Evolutionary conservation across 2,329 filamentous ascomycete genomes (phyloP), one percentile per base, ranked within the genome.

Genomic region (Aspergillus pseudotamarii): DNA sequence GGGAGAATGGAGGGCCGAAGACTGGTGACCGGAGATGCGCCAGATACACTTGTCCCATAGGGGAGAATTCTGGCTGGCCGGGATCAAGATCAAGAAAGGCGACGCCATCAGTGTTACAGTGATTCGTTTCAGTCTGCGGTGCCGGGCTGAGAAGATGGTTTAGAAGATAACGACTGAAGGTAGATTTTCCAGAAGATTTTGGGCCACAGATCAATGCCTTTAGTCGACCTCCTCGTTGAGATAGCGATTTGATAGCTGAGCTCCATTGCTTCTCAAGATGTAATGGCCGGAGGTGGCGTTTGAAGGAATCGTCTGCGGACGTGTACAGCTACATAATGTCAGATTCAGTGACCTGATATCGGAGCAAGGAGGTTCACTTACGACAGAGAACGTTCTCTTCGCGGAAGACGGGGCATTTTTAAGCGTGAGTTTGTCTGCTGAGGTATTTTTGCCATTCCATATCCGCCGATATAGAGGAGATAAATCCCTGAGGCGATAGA

Each of bases 41-140:
- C 12, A 89, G 79, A 48, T 86, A 88, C 14, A 89, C 75, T 59
- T 86, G 84, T 2, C 87, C 87, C 63, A 85, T 84, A 8, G 86
- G 80, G 1, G 82, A 82, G 67, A 87, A 88, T 69, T 89, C 86
- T 12, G 86, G 86, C 67, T 86, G 84, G 9, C 81, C 82, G 8
- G 85, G 82, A 66, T 89, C 86, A 3, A 89, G 77, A 66, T 89
- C 87, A 19, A 89, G 76, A 64, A 85, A 85, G 59, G 82, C 83
- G 28, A 85, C 81, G 5, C 80, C 79, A 60, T 79, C 75, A 30
- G 75, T 71, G 58, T 74, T 73, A 55, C 59, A 65, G 53, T 73
- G 70, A 23, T 66, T 68, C 34, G 62, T 71, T 50, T 77, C 75
- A 6, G 72, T 65, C 57, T 75, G 64, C 61, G 73, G 79, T 4